Evolutionary conservation across 1,284 basidiomycete species (phyloP).

Genomic region (Naganishia sp.): DNA sequence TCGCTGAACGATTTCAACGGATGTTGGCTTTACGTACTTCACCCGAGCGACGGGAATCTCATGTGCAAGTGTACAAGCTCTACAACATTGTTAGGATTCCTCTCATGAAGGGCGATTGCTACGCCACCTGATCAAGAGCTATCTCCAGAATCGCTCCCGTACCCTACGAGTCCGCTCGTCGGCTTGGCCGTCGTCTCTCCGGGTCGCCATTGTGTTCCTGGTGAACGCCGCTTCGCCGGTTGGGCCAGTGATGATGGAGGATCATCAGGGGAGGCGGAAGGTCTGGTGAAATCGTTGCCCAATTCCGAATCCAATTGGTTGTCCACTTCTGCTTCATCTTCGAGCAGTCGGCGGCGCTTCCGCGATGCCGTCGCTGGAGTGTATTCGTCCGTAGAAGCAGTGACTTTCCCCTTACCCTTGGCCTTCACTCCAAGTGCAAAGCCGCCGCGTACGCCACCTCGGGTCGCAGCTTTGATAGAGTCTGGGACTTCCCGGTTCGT

Average conservation of each 20-base stretch:
- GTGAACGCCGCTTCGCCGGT: no score
- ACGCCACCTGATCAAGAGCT: no score
- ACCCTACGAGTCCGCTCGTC: conserved; percentile 1
- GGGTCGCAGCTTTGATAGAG: not conserved
- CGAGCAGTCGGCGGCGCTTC: conserved; percentile 16
- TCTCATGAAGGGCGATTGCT: no score
- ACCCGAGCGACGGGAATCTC: no score
- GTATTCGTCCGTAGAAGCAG: not conserved
- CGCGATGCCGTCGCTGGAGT: no score
- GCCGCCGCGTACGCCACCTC: not conserved
- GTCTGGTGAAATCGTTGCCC: not conserved
- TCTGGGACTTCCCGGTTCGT: not conserved
- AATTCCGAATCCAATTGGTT: not conserved
- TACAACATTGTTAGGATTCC: no score
- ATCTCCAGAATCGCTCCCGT: conserved; percentile 22
- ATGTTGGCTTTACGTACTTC: no score
- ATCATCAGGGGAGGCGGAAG: not conserved
- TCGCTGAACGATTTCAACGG: no score
- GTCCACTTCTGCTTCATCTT: conserved; percentile 14
- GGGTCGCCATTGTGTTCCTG: no score
- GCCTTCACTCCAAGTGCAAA: conserved; percentile 12
- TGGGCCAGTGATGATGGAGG: not conserved
- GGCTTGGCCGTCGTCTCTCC: no score
- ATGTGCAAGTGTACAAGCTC: no score
- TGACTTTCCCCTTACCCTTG: conserved; percentile 15